These are phyloP conservation scores for Cladophialophora psammophila DNA, from an alignment of 2,329 filamentous ascomycete genomes.

Conservation along the genomic window DNA sequence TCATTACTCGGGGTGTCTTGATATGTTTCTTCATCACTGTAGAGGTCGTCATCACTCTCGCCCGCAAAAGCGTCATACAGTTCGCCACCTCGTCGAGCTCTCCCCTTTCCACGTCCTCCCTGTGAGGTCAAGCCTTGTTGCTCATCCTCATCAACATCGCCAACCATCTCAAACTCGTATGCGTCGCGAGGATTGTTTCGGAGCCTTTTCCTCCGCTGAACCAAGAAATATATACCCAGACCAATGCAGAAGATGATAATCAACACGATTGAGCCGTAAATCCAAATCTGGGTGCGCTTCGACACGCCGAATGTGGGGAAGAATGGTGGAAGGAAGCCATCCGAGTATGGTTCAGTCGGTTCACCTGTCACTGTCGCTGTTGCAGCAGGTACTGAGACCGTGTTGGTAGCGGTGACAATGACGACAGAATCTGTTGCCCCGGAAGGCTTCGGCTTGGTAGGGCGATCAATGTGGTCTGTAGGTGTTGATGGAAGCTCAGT, in stretches of 20 bases:
- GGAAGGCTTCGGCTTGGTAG: constrained; percentile 66
- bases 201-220: constrained; percentile 78
- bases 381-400: constrained; percentile 43
- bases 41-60: constrained; percentile 75
- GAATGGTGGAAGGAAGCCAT: constrained; percentile 77
- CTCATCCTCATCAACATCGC: constrained; percentile 75
- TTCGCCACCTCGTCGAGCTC: constrained; percentile 75
- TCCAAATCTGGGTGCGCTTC: constrained; percentile 89
- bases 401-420: constrained; percentile 39
- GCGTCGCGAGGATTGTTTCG: constrained; percentile 77
- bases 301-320: constrained; percentile 91
- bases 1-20: constrained; percentile 41
- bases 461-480: constrained; percentile 71
- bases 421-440: constrained; percentile 39
- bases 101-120: constrained; percentile 58
- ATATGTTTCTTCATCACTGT: constrained; percentile 53
- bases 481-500: constrained; percentile 59
- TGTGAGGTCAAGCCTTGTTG: constrained; percentile 48
- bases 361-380: constrained; percentile 44
- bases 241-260: constrained; percentile 84
- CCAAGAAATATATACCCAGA: constrained; percentile 80
- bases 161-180: constrained; percentile 94
- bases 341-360: constrained; percentile 48
- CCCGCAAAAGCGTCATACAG: constrained; percentile 97
- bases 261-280: constrained; percentile 83